Evolutionary conservation across 768 basidiomycete species (phyloP).

Genomic region (Sarcodon sp.): DNA sequence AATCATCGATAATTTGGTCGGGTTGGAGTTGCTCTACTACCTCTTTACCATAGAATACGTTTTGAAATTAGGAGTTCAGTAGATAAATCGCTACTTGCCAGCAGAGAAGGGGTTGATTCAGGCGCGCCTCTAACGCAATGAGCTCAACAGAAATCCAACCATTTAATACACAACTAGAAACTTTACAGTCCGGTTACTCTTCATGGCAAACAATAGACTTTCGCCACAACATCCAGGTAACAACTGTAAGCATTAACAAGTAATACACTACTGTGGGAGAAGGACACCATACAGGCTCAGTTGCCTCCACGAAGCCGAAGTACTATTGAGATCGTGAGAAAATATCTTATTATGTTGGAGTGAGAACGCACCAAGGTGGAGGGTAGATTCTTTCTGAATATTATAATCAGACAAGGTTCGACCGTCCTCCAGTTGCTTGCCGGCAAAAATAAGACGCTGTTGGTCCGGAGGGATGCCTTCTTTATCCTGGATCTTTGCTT

Average conservation of each 20-base stretch:
- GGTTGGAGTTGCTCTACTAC: constrained; percentile 22
- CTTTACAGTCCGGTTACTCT: too few species aligned
- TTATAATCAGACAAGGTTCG: constrained; percentile 76
- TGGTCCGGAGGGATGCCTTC: constrained; percentile 81
- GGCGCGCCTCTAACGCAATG: neutral
- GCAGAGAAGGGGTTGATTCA: neutral
- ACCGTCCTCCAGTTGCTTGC: constrained; percentile 91
- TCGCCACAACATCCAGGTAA: neutral
- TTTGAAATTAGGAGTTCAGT: constrained; percentile 20
- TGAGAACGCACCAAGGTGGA: constrained; percentile 30
- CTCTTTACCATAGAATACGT: constrained; percentile 10
- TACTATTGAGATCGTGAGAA: constrained; percentile 19
- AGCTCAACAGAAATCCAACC: too few species aligned
- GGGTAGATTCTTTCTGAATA: constrained; percentile 72
- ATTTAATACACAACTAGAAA: too few species aligned
- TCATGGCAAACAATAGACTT: too few species aligned
- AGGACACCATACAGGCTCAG: constrained; percentile 15
- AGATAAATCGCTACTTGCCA: constrained; percentile 11
- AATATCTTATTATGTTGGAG: too few species aligned
- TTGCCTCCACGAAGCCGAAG: constrained; percentile 62
- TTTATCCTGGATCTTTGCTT: constrained; percentile 73
- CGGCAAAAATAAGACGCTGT: constrained; percentile 86
- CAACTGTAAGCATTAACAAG: neutral
- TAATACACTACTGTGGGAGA: too few species aligned
- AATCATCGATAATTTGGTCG: constrained; percentile 14